Conservation (phyloP, 495 filamentous ascomycete genomes). For the Penicillium herquei region DNA sequence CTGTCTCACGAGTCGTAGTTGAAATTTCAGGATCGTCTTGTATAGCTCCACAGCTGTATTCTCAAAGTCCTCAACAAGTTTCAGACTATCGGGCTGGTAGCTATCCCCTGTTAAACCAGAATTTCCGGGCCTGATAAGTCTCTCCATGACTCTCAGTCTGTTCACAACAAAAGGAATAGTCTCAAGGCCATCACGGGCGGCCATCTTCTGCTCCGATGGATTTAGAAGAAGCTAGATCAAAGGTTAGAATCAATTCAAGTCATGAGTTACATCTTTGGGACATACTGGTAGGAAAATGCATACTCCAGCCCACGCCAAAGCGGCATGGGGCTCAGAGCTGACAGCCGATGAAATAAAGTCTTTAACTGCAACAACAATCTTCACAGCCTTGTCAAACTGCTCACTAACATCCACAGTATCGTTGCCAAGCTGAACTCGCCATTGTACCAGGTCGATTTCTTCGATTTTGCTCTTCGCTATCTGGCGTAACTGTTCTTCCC, state of each 20-base stretch:
- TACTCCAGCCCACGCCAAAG: conserved; percentile 9
- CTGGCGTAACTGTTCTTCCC: background rate
- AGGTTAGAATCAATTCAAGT: background rate
- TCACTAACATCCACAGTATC: background rate
- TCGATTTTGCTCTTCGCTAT: background rate
- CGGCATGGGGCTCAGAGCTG: conserved; percentile 4
- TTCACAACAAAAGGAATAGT: conserved; percentile 3
- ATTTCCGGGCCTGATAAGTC: conserved; percentile 4
- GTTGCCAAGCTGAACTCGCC: background rate
- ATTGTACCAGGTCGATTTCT: background rate
- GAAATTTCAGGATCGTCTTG: conserved; percentile 8
- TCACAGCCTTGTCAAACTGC: conserved; percentile 1
- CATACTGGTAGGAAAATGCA: conserved; percentile 10
- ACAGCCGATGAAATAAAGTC: conserved; percentile 2
- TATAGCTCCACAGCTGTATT: background rate
- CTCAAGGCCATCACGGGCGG: conserved; percentile 4
- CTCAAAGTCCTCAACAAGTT: conserved; percentile 7
- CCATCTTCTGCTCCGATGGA: conserved; percentile 5
- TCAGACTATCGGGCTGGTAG: conserved; percentile 3
- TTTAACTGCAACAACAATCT: conserved; percentile 1
- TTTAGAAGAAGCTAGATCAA: conserved; percentile 3
- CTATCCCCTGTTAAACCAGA: background rate
- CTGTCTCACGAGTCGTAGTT: conserved; percentile 5
- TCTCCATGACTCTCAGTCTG: conserved; percentile 7
- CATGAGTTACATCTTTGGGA: background rate